Percentiles rank a stretch among this genome's conserved stretches.
Evolutionary conservation across 1,284 basidiomycete genomes (phyloP).

Genomic region (Fomitopsis pinicola): DNA sequence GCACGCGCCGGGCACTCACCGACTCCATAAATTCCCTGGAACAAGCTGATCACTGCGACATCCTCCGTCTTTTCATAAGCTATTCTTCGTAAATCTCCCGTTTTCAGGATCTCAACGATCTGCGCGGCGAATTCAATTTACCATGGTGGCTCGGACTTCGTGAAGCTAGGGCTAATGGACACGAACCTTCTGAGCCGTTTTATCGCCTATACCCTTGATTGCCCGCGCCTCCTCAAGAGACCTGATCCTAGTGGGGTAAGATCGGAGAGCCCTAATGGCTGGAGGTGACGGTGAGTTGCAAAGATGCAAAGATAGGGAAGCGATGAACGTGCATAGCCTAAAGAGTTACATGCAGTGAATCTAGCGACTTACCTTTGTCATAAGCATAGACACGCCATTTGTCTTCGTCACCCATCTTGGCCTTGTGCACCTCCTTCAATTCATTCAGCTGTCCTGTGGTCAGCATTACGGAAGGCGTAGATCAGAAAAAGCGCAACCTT

Average conservation of each 20-base stretch:
- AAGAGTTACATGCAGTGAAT: neutral
- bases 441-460: conserved; percentile 46
- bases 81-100: conserved; percentile 62
- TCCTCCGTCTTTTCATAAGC: conserved; percentile 60
- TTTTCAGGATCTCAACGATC: conserved; percentile 77
- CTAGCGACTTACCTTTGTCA: conserved; percentile 45
- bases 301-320: neutral
- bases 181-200: conserved; percentile 70
- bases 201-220: conserved; percentile 67
- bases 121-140: conserved; percentile 22
- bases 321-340: neutral
- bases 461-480: neutral
- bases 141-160: neutral
- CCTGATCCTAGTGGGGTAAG: conserved; percentile 57
- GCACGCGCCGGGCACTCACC: conserved; percentile 41
- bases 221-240: conserved; percentile 58
- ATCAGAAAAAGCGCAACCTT: conserved; percentile 34
- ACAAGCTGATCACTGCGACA: conserved; percentile 46
- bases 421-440: conserved; percentile 55
- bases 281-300: neutral
- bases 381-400: conserved; percentile 60
- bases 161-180: neutral
- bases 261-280: conserved; percentile 55
- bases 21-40: conserved; percentile 83
- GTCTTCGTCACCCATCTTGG: conserved; percentile 52